Evolutionary conservation across 306 rosid species (phyloP).

Genomic region (Albizia julibrissin): DNA sequence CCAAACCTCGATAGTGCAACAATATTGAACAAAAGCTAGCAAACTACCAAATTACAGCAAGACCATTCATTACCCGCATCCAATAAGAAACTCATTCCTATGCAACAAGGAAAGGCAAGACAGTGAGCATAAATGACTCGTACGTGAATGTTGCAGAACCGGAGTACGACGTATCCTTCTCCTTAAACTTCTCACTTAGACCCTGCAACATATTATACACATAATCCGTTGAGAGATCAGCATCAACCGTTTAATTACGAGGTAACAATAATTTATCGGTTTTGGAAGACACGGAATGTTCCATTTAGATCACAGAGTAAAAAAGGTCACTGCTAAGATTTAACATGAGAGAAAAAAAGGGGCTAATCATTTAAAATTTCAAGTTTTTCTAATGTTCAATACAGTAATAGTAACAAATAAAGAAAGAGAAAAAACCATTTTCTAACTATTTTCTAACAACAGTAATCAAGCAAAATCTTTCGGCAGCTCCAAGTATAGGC

Average conservation of each 20-base stretch:
- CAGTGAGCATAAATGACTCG: slow-evolving; percentile 92
- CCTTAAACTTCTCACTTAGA: slow-evolving; percentile 90
- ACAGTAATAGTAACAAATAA: background rate
- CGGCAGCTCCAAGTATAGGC: background rate
- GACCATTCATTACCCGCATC: slow-evolving; percentile 1
- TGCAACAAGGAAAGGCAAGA: slow-evolving; percentile 82
- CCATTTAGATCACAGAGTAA: background rate
- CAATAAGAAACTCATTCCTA: slow-evolving; percentile 35
- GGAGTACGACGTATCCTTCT: slow-evolving; percentile 69
- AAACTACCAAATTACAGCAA: slow-evolving; percentile 21
- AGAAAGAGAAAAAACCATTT: background rate
- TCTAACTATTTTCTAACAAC: background rate
- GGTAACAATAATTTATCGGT: background rate
- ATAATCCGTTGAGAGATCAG: slow-evolving; percentile 11
- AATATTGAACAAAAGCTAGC: background rate
- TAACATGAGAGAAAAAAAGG: background rate
- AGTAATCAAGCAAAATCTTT: slow-evolving; percentile 3
- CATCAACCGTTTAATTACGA: background rate
- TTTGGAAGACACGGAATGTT: background rate
- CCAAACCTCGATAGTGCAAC: no score
- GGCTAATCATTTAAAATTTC: no score
- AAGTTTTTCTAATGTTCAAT: background rate
- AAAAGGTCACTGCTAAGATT: background rate
- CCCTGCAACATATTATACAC: slow-evolving; percentile 60
- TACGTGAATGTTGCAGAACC: slow-evolving; percentile 83